phyloP scores from a whole-genome alignment of 2,329 filamentous ascomycete genomes.

The Xylariaceae sp. region DNA sequence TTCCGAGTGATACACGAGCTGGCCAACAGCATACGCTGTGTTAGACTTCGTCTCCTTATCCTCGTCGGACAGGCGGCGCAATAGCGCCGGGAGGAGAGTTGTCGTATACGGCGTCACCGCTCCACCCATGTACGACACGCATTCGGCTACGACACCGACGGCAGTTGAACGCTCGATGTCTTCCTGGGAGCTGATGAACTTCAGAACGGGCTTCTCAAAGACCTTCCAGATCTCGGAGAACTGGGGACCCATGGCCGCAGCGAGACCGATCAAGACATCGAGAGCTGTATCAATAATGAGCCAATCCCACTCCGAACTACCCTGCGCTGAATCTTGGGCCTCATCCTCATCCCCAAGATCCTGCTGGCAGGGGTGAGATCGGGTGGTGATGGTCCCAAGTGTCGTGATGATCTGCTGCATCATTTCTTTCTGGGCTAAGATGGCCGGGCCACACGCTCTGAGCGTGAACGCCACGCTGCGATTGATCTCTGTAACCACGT shows the following conservation, averaged over 20 bases:
- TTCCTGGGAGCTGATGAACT: constrained; percentile 82
- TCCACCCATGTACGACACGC: constrained; percentile 76
- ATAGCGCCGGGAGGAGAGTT: constrained; percentile 70
- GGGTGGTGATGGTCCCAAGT: constrained; percentile 75
- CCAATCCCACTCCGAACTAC: constrained; percentile 96
- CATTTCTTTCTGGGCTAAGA: constrained; percentile 69
- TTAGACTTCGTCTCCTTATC: constrained; percentile 93
- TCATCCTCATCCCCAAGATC: constrained; percentile 82
- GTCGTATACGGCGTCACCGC: constrained; percentile 79
- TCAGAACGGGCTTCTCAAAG: constrained; percentile 87
- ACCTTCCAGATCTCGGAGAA: constrained; percentile 93
- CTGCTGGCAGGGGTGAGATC: constrained; percentile 88
- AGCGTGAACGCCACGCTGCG: constrained; percentile 86
- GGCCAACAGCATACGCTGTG: constrained; percentile 84
- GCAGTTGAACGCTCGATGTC: constrained; percentile 83
- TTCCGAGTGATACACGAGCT: constrained; percentile 77
- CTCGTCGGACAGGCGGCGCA: constrained; percentile 84
- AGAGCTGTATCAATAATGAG: constrained; percentile 91
- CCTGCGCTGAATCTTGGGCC: constrained; percentile 64
- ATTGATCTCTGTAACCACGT: constrained; percentile 91
- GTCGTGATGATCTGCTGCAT: constrained; percentile 74
- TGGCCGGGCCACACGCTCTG: constrained; percentile 83
- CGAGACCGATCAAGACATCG: constrained; percentile 82
- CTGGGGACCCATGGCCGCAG: constrained; percentile 72
- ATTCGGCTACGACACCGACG: constrained; percentile 88